Evolutionary conservation across 306 rosid genomes (phyloP), one percentile per base, ranked within the genome.

Genomic region (Cicer yamashitae): DNA sequence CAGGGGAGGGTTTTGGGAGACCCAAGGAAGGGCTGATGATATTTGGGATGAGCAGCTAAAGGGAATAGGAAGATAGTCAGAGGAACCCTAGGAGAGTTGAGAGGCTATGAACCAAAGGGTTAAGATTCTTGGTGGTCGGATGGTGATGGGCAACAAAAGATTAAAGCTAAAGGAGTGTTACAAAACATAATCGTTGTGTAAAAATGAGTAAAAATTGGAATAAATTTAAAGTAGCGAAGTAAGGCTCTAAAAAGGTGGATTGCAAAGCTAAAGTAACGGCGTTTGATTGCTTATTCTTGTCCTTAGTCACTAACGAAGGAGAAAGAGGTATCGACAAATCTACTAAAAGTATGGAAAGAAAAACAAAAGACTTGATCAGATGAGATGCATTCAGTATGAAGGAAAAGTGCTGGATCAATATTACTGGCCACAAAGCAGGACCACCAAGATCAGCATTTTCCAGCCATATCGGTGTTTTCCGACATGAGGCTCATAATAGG

Each of bases 111-210:
- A 44, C 30, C 18, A 63, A 39, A 63, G 48, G 69, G 20, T 40
- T 7, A 63, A 62, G 69, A 34, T 63, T 63, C 50, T 39, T 63
- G 69, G 50, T 63, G 69, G 10, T 63, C 34, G 48, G 50, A 63
- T 8, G 7, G 22, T 9, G 6, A 63, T 5, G 20, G n/a, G 50
- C 48, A 14, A 14, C 41, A 14, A n/a, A 63, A 8, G 12, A 40
- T 63, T 14, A 39, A 39, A 18, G 45, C 45, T 63, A 63, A 62
- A 40, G 10, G 69, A 14, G 48, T 15, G 30, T 14, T 63, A 40
- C 6, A 40, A 63, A 14, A 39, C 48, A 63, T 9, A 25, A 30
- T 8, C 7, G 7, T 63, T 41, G 47, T 63, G 50, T 39, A 63
- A 63, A 63, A 15, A 39, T 63, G 46, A 63, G 5, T 43, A 40